Base-by-base conservation (phyloP, 495 filamentous ascomycete genomes). In the Cercophora sp. region DNA sequence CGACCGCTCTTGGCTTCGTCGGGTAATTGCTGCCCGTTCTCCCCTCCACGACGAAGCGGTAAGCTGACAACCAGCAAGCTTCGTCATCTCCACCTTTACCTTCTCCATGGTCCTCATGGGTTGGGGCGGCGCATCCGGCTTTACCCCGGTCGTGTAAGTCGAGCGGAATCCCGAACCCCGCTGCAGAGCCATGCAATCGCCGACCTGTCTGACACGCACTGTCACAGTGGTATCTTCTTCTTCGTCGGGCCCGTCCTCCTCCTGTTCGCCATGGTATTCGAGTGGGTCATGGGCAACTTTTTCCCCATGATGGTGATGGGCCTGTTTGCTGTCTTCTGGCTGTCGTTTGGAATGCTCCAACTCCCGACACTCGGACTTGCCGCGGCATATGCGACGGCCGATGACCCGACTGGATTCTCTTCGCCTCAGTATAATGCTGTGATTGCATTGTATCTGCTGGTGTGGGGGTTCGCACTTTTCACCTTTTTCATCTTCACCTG, bases 261-360 rank as follows among this genome's bases (percentile, higher is more conserved):
- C 31, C 46, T 72, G 9, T 68, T 79, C 48, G 63, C 69, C 37
- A 72, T 73, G 61, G 69, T 79, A 13, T 76, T 75, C 56, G 72
- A 77, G 51, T 78, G 74, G 72, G 68, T 77, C 34, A 70, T 77
- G 68, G 71, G 70, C 3, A 78, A 78, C 56, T 79, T 79, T 70
- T 76, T 78, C 49, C 65, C 71, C 13, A 74, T 82, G 79, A 80
- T 80, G 71, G 74, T 78, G 16, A 76, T 75, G 71, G 77, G 78
- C 8, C 68, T 82, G 24, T 82, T 80, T 51, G 61, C 71, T 35
- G 79, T 80, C 22, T 82, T 80, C 63, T 80, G 78, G 78, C 57
- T 78, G 8, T 76, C 73, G 8, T 79, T 82, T 48, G 79, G 77
- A 19, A 51, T 80, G 37, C 61, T 82, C 1, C 69, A 80, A 41